Evolutionary conservation across 2,329 filamentous ascomycete genomes (phyloP).

Genomic region (Colletotrichum sp.): DNA sequence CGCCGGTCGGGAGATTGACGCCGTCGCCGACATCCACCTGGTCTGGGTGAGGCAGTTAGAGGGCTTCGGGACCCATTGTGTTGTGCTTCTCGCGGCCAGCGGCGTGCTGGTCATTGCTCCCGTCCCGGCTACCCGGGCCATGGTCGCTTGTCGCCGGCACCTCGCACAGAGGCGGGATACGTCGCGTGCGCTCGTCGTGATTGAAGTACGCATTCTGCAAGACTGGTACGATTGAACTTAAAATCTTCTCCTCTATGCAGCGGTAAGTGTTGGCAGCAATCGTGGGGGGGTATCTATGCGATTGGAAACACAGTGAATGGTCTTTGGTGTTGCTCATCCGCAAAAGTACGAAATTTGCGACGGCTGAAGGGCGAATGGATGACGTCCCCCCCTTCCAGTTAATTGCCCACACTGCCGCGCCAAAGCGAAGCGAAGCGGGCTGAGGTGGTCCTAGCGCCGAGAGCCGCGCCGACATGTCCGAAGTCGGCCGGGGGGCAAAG

Average conservation of each 20-base stretch:
- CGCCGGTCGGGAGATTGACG: not conserved
- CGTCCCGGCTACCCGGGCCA: slow-evolving; percentile 18
- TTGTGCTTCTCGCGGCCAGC: not conserved
- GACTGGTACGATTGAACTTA: not conserved
- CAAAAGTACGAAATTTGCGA: not conserved
- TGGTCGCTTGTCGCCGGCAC: slow-evolving; percentile 34
- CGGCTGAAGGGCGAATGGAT: not conserved
- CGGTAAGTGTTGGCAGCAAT: not conserved
- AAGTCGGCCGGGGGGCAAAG: not conserved
- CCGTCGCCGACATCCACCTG: slow-evolving; percentile 15
- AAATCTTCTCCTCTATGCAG: not conserved
- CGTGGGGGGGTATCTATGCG: not conserved
- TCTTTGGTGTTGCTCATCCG: not conserved
- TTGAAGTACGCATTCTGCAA: slow-evolving; percentile 28
- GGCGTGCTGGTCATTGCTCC: not conserved
- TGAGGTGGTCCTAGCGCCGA: slow-evolving; percentile 7
- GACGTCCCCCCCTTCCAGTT: slow-evolving; percentile 10
- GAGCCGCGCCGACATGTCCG: slow-evolving; percentile 14
- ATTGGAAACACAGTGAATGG: not conserved
- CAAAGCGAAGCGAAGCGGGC: slow-evolving; percentile 12
- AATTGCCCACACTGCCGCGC: slow-evolving; percentile 10
- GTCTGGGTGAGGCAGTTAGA: not conserved
- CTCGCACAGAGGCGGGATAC: slow-evolving; percentile 37
- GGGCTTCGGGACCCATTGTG: not conserved
- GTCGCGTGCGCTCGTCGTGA: slow-evolving; percentile 29